Conservation (phyloP, 164 flowering plant species). For the Cinnamomum micranthum region DNA sequence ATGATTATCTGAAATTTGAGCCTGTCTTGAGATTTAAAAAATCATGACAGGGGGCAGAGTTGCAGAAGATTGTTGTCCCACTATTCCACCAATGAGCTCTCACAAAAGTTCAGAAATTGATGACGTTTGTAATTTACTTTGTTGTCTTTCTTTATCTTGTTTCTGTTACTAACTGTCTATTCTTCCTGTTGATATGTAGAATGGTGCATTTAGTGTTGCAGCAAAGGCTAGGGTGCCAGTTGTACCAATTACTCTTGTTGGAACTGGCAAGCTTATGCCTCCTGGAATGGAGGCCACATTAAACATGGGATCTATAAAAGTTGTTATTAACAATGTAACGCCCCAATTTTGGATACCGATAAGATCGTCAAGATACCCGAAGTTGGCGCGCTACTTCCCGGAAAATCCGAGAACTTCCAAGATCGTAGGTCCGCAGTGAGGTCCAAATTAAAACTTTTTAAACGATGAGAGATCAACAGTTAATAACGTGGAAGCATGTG, state of each 20-base stretch:
- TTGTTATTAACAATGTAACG: slow-evolving; percentile 77
- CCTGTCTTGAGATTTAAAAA: background rate
- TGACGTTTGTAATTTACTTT: background rate
- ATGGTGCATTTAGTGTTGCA: slow-evolving; percentile 93
- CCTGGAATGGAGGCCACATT: slow-evolving; percentile 66
- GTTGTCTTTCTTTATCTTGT: background rate
- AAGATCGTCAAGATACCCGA: too few species aligned
- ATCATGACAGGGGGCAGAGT: background rate
- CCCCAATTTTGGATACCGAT: too few species aligned
- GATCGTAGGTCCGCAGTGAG: too few species aligned
- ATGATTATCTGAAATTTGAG: background rate
- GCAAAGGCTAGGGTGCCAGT: slow-evolving; percentile 81
- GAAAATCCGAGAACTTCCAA: too few species aligned
- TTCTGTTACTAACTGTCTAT: background rate
- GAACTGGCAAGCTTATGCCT: slow-evolving; percentile 95
- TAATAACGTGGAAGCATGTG: too few species aligned
- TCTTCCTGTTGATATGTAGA: slow-evolving; percentile 39
- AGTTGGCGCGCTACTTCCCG: too few species aligned
- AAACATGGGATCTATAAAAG: slow-evolving; percentile 65
- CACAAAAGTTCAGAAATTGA: background rate
- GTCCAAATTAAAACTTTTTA: too few species aligned
- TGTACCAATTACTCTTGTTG: slow-evolving; percentile 84
- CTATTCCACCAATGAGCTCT: background rate
- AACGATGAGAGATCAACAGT: too few species aligned
- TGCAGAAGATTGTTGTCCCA: background rate